Conservation (phyloP, 805 yeast genomes). For the Tetrapisispora iriomotensis region DNA sequence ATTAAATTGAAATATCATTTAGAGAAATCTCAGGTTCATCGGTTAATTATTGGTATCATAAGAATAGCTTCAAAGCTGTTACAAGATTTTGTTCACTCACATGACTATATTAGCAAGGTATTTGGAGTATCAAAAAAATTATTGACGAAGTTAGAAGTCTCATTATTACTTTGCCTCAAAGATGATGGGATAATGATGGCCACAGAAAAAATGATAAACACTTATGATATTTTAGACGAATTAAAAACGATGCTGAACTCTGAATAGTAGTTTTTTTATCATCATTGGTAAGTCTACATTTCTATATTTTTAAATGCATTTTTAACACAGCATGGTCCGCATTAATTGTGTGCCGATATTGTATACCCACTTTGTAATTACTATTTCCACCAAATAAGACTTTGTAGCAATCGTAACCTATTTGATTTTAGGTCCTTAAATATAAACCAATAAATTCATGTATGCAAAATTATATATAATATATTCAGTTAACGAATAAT, state of each 20-base stretch:
- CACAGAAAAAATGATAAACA: slow-evolving; percentile 9
- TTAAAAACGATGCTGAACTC: slow-evolving; percentile 2
- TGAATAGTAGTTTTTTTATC: too few relatives aligned
- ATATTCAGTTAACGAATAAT: too few relatives aligned
- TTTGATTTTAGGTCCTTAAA: too few relatives aligned
- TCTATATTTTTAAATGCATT: background rate
- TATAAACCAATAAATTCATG: too few relatives aligned
- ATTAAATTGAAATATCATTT: slow-evolving; percentile 23
- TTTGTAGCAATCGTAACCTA: too few relatives aligned
- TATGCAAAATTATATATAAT: too few relatives aligned
- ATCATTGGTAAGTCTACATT: too few relatives aligned
- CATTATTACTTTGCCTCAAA: slow-evolving; percentile 14
- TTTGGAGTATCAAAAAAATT: slow-evolving; percentile 35
- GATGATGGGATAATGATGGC: slow-evolving; percentile 16
- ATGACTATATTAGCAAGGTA: slow-evolving; percentile 37
- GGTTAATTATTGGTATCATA: slow-evolving; percentile 36
- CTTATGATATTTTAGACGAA: slow-evolving; percentile 10
- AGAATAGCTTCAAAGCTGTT: slow-evolving; percentile 38
- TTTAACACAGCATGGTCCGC: too few relatives aligned
- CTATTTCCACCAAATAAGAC: too few relatives aligned
- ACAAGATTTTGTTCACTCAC: slow-evolving; percentile 39
- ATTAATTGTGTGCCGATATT: too few relatives aligned
- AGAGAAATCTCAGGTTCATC: slow-evolving; percentile 31
- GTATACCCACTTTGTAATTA: too few relatives aligned
- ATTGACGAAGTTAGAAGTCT: slow-evolving; percentile 20